Conservation (phyloP, 805 yeast genomes). For the Hanseniaspora mollemarum region DNA sequence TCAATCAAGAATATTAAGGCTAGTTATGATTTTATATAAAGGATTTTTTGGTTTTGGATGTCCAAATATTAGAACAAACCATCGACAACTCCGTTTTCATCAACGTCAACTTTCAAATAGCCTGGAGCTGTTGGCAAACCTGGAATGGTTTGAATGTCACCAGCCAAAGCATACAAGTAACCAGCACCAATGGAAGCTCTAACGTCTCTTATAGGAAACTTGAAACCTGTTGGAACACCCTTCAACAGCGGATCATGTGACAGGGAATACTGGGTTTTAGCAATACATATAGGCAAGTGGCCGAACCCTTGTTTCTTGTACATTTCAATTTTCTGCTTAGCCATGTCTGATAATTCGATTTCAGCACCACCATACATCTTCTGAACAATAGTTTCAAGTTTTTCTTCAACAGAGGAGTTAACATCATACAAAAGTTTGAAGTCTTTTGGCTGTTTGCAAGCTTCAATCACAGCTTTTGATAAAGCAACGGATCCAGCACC, state of each 20-base stretch:
- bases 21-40: too few relatives aligned
- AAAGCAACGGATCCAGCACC: constrained; percentile 79
- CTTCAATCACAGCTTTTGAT: constrained; percentile 72
- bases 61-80: constrained; percentile 55
- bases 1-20: too few relatives aligned
- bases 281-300: constrained; percentile 87
- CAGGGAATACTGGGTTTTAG: constrained; percentile 92
- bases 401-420: constrained; percentile 63
- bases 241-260: constrained; percentile 88
- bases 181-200: constrained; percentile 96
- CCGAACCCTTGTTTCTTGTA: constrained; percentile 83
- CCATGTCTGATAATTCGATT: constrained; percentile 71
- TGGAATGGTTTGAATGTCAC: constrained; percentile 94
- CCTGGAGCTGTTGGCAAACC: constrained; percentile 95
- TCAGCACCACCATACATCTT: constrained; percentile 88
- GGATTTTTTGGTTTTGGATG: not conserved
- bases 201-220: constrained; percentile 86
- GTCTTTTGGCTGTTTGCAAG: constrained; percentile 41
- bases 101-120: constrained; percentile 91
- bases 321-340: constrained; percentile 65
- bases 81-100: constrained; percentile 80
- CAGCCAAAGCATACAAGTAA: constrained; percentile 89
- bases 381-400: constrained; percentile 64
- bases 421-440: constrained; percentile 60
- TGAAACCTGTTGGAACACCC: constrained; percentile 92